Evolutionary conservation across 2,329 filamentous ascomycete genomes (phyloP), one percentile per base, ranked within the genome.

Genomic region (Aphanoascus verrucosus): DNA sequence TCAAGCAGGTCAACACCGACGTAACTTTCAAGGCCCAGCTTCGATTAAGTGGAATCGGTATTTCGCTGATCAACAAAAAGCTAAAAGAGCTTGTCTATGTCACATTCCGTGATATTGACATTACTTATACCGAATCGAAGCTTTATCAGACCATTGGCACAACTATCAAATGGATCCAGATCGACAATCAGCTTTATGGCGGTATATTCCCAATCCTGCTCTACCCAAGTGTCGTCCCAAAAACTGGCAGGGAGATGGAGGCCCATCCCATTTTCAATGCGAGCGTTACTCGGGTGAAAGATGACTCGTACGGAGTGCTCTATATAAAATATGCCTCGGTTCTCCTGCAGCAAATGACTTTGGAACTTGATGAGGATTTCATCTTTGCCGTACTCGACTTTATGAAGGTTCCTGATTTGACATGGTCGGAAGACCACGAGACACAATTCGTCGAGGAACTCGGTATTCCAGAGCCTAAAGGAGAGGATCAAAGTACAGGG

Each of bases 251-350:
- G 64, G 93, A 98, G 69, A 93, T 95, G 66, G 93, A 97, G 59
- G 85, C 90, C 0, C 93, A 97, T 70, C 93, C 93, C 0, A 97
- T 94, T 52, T 81, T 98, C 65, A 90, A 96, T 63, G 83, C 84
- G 12, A 91, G 90, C 77, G 77, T 96, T 52, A 96, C 91, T 9
- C 81, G 89, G 31, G 91, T 98, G 67, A 98, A 98, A 73, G 93
- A 98, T 64, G 91, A 98, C 64, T 95, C 90, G 0, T 98, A 97
- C 65, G 93, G 93, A 63, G 93, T 98, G 19, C 75, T 96, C 8
- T 98, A 98, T 70, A 90, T 98, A 77, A 98, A 98, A 69, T 98
- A 98, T 68, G 91, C 93, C 19, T 95, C 91, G 0, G 71, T 98
- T 44, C 74, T 98, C 32, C 74, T 98, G 44, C 93, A 98, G 69